phyloP scores from a whole-genome alignment of 2,329 filamentous ascomycete genomes.

The Truncatella angustata region DNA sequence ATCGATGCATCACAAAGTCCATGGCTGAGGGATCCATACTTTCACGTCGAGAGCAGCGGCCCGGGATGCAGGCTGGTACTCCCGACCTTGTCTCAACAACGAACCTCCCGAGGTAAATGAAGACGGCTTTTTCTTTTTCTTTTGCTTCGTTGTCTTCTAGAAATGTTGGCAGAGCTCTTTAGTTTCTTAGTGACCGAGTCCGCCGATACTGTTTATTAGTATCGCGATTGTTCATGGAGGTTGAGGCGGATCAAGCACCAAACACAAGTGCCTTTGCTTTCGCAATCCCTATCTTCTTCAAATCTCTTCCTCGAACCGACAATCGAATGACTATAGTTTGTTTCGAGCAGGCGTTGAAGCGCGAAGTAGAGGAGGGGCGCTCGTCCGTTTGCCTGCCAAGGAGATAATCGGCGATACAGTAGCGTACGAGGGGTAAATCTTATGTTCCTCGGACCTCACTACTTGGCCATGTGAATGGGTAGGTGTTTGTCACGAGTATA shows the following conservation, averaged over 20 bases:
- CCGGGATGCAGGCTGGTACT: conserved; percentile 8
- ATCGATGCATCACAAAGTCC: conserved; percentile 24
- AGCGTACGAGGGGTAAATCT: conserved; percentile 7
- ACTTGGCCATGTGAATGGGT: background rate
- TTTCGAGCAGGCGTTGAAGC: conserved; percentile 1
- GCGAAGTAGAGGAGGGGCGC: conserved; percentile 5
- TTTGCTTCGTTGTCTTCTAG: background rate
- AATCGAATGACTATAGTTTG: background rate
- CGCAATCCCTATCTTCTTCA: too few species aligned
- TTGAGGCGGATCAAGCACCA: too few species aligned
- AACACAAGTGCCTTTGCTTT: too few species aligned
- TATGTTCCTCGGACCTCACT: background rate
- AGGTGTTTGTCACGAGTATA: conserved; percentile 4
- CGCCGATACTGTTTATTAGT: conserved; percentile 6
- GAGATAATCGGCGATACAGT: conserved; percentile 12
- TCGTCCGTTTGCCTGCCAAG: conserved; percentile 10
- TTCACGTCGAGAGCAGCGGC: conserved; percentile 17
- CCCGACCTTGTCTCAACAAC: background rate
- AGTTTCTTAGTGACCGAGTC: background rate
- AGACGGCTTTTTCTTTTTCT: background rate
- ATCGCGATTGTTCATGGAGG: background rate
- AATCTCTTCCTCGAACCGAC: background rate
- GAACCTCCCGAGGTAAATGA: background rate
- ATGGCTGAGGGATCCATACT: conserved; percentile 24
- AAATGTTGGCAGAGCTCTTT: background rate